Evolutionary conservation across 805 yeast genomes (phyloP), one percentile per base, ranked within the genome.

Genomic region (Kluyveromyces siamensis): DNA sequence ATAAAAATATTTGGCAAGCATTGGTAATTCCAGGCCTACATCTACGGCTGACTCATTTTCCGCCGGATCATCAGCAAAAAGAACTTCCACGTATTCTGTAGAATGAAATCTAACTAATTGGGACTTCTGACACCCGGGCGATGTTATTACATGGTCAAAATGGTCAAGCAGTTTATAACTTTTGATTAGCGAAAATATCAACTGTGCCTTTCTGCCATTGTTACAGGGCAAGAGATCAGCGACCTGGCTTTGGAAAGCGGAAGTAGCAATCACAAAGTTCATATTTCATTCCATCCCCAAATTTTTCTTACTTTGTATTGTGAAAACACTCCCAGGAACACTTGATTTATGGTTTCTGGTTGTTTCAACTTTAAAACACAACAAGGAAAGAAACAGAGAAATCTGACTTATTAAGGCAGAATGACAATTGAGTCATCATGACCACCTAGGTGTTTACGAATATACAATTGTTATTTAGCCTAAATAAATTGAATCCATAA

Each of bases 91-190:
- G 54, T 68, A 82, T 2, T 56, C 58, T 2, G 50, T 47, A 33
- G 75, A 76, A 55, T 83, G 90, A 55, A 78, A 83, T 30, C 62
- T 63, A 2, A 58, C 44, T 8, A 83, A 52, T 4, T 80, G 81
- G 2, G 57, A 52, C 37, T 52, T 52, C 0, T 65, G 54, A 45
- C 59, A 49, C 21, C 40, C 30, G 0, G 64, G 61, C 14, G 44
- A 36, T 9, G 35, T 36, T 8, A 59, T 48, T 1, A 61, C 50
- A 27, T 50, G 43, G 47, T 65, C 63, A 44, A 65, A 63, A 27
- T 52, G 30, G 1, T 54, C 50, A 8, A 61, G 42, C 27, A 65
- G 48, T 1, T 54, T 53, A 38, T 58, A 61, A 27, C 59, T 52
- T 2, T 54, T 46, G 13, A 65, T 36, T 44, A 65, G 46, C 1